Percentiles rank a stretch among this genome's conserved stretches.
Evolutionary conservation across 805 yeast species (phyloP).

Genomic region (Nakazawaea anatomiae): DNA sequence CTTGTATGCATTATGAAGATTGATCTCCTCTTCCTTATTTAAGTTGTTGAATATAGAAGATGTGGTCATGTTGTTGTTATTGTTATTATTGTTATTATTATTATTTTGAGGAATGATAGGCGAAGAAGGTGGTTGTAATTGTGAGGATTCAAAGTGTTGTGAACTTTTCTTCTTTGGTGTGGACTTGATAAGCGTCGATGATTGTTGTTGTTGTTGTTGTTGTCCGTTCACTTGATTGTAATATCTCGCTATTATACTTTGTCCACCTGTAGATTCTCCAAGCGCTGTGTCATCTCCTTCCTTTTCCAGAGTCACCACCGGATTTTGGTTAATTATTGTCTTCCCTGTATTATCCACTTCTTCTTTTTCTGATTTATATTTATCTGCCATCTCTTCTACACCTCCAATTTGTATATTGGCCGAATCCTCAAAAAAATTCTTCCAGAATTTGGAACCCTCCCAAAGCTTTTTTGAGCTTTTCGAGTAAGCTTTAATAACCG

Average conservation of each 20-base stretch:
- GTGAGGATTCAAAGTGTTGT: neutral
- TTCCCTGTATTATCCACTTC: conserved; percentile 3
- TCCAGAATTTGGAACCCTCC: conserved; percentile 69
- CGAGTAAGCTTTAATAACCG: conserved; percentile 58
- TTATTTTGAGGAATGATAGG: neutral
- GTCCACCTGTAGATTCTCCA: conserved; percentile 11
- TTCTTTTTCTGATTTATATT: neutral
- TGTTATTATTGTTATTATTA: no score
- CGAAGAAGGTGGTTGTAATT: conserved; percentile 7
- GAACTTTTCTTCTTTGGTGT: conserved; percentile 6
- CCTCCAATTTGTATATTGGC: conserved; percentile 60
- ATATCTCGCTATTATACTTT: conserved; percentile 8
- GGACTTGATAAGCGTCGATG: conserved; percentile 4
- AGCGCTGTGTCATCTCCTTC: conserved; percentile 4
- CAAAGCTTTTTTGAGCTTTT: conserved; percentile 53
- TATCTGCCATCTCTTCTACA: conserved; percentile 34
- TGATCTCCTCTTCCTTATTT: conserved; percentile 1
- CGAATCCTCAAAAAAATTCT: conserved; percentile 68
- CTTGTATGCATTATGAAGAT: conserved; percentile 8
- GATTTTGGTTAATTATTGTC: no score
- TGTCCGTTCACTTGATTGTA: conserved; percentile 1
- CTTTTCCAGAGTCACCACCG: no score
- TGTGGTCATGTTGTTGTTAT: neutral
- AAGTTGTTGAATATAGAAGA: neutral
- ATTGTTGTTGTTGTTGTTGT: neutral